These are phyloP conservation scores for Corylus americana DNA, from an alignment of 306 rosid species.

Conservation along the genomic window DNA sequence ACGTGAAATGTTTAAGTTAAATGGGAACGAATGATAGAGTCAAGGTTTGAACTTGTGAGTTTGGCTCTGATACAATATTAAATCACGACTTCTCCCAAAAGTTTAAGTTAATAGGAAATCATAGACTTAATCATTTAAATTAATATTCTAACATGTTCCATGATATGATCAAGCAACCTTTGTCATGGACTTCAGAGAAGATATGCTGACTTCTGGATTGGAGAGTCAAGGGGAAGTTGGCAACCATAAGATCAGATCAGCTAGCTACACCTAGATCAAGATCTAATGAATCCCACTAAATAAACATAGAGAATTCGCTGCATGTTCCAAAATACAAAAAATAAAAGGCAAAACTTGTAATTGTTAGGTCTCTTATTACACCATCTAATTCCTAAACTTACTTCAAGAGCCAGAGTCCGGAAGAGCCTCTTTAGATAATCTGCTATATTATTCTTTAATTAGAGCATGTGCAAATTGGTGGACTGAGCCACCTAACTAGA, in stretches of 20 bases:
- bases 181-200: no score
- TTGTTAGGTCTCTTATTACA: neutral
- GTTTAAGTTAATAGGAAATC: no score
- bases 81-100: no score
- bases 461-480: neutral
- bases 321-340: neutral
- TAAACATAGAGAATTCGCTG: neutral
- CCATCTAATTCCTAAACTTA: neutral
- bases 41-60: no score
- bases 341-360: neutral
- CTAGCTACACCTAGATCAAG: neutral
- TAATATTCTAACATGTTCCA: neutral
- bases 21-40: no score
- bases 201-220: no score
- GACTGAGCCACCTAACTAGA: neutral
- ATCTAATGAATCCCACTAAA: neutral
- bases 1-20: no score
- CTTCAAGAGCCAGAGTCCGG: neutral
- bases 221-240: neutral
- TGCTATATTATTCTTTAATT: conserved; percentile 13
- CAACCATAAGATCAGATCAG: neutral
- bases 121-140: no score
- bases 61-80: no score
- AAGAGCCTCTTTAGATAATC: neutral
- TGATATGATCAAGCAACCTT: neutral